Conservation (phyloP, 805 yeast species). For the Kodamaea neixiangensis region DNA sequence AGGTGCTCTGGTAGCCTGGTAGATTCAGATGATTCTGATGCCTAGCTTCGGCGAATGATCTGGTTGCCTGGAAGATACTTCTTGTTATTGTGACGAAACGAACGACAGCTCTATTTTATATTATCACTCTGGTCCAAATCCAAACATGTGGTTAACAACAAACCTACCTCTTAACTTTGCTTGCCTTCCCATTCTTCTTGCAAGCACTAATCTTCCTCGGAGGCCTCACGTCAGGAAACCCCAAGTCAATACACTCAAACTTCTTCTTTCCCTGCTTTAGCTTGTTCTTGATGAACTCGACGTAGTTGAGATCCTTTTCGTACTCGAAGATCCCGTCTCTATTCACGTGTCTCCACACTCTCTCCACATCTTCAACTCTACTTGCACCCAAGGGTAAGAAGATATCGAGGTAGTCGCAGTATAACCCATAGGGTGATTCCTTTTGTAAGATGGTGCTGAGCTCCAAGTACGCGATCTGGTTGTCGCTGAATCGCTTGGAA, state of each 20-base stretch:
- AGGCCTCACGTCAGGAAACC: neutral
- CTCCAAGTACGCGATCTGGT: conserved; percentile 1
- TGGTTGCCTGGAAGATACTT: too few relatives aligned
- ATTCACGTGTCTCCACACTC: neutral
- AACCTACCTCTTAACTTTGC: neutral
- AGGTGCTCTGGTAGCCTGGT: too few relatives aligned
- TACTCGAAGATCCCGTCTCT: neutral
- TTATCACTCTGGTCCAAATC: too few relatives aligned
- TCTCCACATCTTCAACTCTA: neutral
- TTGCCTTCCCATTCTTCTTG: neutral
- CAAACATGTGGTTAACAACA: neutral
- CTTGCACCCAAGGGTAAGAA: neutral
- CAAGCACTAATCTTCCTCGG: neutral
- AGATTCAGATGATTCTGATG: too few relatives aligned
- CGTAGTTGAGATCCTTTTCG: neutral
- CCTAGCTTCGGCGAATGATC: too few relatives aligned
- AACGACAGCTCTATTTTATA: too few relatives aligned
- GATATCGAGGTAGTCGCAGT: neutral
- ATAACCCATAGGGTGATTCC: neutral
- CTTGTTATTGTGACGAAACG: too few relatives aligned
- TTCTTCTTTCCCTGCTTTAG: neutral
- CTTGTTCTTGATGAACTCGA: neutral
- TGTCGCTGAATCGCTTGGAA: neutral
- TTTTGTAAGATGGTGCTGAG: neutral
- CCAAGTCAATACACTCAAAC: neutral